Evolutionary conservation across 1,284 basidiomycete genomes (phyloP).

Genomic region (Xerocomus amazonicus): DNA sequence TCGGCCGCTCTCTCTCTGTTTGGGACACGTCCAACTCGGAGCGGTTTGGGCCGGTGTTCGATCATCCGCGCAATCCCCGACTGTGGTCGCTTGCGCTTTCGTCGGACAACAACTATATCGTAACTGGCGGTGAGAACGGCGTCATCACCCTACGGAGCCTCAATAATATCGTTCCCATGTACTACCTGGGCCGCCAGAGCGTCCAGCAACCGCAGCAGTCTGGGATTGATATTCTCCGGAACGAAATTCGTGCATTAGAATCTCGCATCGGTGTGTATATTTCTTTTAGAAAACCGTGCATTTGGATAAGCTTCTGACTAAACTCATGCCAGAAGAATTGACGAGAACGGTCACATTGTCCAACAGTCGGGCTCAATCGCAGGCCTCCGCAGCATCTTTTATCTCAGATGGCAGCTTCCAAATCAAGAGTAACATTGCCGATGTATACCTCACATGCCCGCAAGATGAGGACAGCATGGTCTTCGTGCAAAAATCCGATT

Average conservation of each 20-base stretch:
- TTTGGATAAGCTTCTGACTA: not conserved
- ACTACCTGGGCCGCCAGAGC: constrained; percentile 3
- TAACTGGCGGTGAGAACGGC: constrained; percentile 2
- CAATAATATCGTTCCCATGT: constrained; percentile 5
- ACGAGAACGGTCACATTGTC: not conserved
- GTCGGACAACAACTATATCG: constrained; percentile 3
- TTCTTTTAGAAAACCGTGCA: no score
- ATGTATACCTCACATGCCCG: constrained; percentile 4
- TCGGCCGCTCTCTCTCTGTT: constrained; percentile 3
- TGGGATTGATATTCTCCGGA: not conserved
- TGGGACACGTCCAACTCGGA: constrained; percentile 4
- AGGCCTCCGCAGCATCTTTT: not conserved
- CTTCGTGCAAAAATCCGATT: not conserved
- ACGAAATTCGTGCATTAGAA: constrained; percentile 3
- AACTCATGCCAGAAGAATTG: constrained; percentile 2
- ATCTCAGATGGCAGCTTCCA: not conserved
- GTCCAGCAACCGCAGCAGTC: not conserved
- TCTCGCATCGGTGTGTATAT: constrained; percentile 2
- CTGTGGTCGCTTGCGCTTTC: constrained; percentile 4
- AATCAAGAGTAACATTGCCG: constrained; percentile 1
- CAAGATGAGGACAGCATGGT: constrained; percentile 2
- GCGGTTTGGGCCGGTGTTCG: constrained; percentile 5
- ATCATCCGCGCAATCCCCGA: constrained; percentile 3
- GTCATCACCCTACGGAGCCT: constrained; percentile 3
- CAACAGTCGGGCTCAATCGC: not conserved